Evolutionary conservation across 768 basidiomycete species (phyloP), one percentile per base, ranked within the genome.

Genomic region (Mycena metata): DNA sequence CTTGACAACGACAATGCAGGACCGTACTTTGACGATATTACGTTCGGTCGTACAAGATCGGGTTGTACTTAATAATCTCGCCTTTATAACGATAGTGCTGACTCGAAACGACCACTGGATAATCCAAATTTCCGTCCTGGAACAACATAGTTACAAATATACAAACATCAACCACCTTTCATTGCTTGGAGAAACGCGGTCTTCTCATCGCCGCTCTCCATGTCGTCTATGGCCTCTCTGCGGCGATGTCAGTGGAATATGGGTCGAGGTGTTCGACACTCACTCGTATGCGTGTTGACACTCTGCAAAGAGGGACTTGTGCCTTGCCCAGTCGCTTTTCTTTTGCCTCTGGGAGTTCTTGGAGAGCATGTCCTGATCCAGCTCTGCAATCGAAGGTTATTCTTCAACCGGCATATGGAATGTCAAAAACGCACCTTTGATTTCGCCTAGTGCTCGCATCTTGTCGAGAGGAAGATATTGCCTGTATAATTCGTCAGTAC

Each of bases 381-480:
- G 73, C 5, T 77, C 94, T 95, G 61, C 60, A n/a, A 64, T 59
- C 42, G 30, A 33, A 17, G 39, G 33, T 60, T 15, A 60, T 67
- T n/a, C 45, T 23, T 42, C 36, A 30, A 45, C 59, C 21, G 26
- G 50, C 15, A 24, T 26, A 46, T 46, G 7, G 36, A 41, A 52
- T 52, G 19, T 26, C 24, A 21, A n/a, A 57, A 21, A 42, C 88
- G 77, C 73, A 95, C 95, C 85, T 71, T 86, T 76, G 74, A 89
- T 84, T 72, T 94, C 94, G 6, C 91, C 91, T 3, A 97, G 81
- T 63, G 89, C 72, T 51, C 86, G 81, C n/a, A 97, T 78, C 63
- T 85, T 85, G 33, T 85, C 86, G 16, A 82, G 67, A 4, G 82
- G 75, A 5, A 94, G 81, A 83, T 86, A 91, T 79, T 88, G 85